Conservation (phyloP, 768 basidiomycete species). For the Strobilomyces dryophilus region DNA sequence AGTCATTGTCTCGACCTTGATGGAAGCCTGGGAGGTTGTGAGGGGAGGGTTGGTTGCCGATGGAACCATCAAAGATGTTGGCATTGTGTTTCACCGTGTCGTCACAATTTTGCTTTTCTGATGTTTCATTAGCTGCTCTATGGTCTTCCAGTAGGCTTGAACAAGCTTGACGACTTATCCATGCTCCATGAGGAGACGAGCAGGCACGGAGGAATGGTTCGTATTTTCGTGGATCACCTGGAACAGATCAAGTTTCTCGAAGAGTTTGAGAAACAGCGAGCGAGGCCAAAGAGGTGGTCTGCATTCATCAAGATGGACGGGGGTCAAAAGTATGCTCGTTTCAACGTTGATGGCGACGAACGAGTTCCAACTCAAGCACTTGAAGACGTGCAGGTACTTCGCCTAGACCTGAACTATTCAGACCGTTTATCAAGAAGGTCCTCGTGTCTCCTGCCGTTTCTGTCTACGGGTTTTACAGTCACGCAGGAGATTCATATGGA, state of each 20-base stretch:
- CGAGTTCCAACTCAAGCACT: conserved; percentile 12
- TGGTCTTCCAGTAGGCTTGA: conserved; percentile 64
- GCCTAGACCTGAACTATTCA: conserved; percentile 50
- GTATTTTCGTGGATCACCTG: conserved; percentile 73
- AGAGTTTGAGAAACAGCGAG: conserved; percentile 46
- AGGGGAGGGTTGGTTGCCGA: conserved; percentile 65
- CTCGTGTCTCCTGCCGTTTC: conserved; percentile 52
- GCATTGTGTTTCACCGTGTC: background rate
- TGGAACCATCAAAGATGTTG: conserved; percentile 73
- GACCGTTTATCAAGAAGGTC: conserved; percentile 47
- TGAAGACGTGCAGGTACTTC: conserved; percentile 72
- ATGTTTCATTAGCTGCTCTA: conserved; percentile 63
- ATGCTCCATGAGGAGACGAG: conserved; percentile 52
- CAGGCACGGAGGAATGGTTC: conserved; percentile 52
- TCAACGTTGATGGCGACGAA: background rate
- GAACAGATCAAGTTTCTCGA: conserved; percentile 67
- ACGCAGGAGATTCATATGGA: conserved; percentile 73
- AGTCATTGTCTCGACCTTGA: conserved; percentile 76
- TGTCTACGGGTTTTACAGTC: conserved; percentile 82
- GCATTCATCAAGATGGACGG: conserved; percentile 79
- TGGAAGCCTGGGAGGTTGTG: conserved; percentile 77
- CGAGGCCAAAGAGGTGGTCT: conserved; percentile 54
- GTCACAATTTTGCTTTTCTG: background rate
- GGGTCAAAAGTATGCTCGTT: conserved; percentile 59
- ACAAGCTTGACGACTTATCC: conserved; percentile 71